Evolutionary conservation across 2,329 filamentous ascomycete species (phyloP), one percentile per base, ranked within the genome.

Genomic region (Metarhizium humberi): DNA sequence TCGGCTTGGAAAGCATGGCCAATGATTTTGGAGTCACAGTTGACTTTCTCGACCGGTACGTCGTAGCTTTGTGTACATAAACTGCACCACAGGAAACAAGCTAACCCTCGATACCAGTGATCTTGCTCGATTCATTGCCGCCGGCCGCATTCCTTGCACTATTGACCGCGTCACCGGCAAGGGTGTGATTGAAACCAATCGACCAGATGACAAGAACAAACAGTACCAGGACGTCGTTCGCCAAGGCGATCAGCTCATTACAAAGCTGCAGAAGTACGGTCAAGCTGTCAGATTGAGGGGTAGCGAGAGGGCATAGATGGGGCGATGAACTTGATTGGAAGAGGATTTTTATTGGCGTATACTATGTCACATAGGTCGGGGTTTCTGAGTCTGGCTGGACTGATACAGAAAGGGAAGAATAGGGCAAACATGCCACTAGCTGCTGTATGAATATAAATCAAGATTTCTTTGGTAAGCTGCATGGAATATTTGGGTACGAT

Each of bases 181-280:
- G 71, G 92, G 92, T 53, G 88, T 97, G 63, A 97, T 99, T 66
- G 94, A 97, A 80, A 99, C 94, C 48, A 96, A 96, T 76, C 83
- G 94, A 54, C 92, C 92, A 8, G 94, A 97, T 70, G 92, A 96
- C 77, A 99, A 99, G 85, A 97, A 97, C 80, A 96, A 96, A 81
- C 94, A 99, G 76, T 99, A 99, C 74, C 88, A 92, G 65, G 94
- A 99, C 65, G 91, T 97, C 42, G 91, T 99, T 58, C 94, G 94
- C 76, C 94, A 97, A 71, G 94, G 94, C 36, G 94, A 99, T 72
- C 89, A 95, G 73, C 80, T 99, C 60, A 97, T 99, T 70, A 99
- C 94, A 56, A 99, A 99, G 80, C 78, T 99, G 63, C 94, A 99
- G 76, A 99, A 99, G 80, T 99, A 99, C 72, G 94, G 94, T 48